A percentile compares a stretch with the other conserved stretches of the same genome.
phyloP scores from a whole-genome alignment of 2,329 filamentous ascomycete genomes.

The Aspergillus brasiliensis region DNA sequence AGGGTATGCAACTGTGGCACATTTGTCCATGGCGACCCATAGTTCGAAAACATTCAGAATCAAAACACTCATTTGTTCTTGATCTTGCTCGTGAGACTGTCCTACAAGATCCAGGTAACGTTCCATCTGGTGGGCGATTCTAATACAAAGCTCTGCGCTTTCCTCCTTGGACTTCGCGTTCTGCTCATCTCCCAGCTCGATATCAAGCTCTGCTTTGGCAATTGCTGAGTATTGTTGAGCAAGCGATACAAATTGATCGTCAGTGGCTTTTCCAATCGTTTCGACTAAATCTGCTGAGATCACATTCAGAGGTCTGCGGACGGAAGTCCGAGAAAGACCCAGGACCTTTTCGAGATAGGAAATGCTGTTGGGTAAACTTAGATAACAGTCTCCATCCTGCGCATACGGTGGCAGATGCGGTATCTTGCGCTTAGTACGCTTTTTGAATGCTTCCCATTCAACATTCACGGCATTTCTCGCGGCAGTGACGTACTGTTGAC shows the following conservation, averaged over 20 bases:
- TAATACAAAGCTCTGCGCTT: conserved; percentile 27
- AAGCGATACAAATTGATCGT: conserved; percentile 14
- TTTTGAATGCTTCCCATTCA: conserved; percentile 48
- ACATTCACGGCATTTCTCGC: conserved; percentile 34
- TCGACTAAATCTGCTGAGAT: background rate
- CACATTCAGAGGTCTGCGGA: background rate
- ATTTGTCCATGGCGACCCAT: conserved; percentile 60
- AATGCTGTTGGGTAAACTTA: conserved; percentile 49
- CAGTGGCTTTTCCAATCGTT: conserved; percentile 9
- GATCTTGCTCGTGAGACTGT: conserved; percentile 46
- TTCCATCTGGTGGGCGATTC: conserved; percentile 37
- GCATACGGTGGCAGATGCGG: conserved; percentile 46
- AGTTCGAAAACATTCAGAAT: conserved; percentile 59
- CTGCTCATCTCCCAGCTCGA: background rate
- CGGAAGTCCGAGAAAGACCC: background rate
- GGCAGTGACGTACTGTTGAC: conserved; percentile 32
- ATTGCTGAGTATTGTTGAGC: conserved; percentile 15
- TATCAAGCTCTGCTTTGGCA: conserved; percentile 12
- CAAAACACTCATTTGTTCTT: conserved; percentile 55
- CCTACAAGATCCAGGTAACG: conserved; percentile 38
- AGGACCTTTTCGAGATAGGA: conserved; percentile 31
- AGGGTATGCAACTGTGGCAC: conserved; percentile 46
- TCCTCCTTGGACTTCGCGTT: background rate
- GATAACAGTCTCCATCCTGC: conserved; percentile 27
- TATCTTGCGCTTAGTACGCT: conserved; percentile 41